Base-by-base conservation (phyloP, 164 flowering plant species). In the Berberis thunbergii region DNA sequence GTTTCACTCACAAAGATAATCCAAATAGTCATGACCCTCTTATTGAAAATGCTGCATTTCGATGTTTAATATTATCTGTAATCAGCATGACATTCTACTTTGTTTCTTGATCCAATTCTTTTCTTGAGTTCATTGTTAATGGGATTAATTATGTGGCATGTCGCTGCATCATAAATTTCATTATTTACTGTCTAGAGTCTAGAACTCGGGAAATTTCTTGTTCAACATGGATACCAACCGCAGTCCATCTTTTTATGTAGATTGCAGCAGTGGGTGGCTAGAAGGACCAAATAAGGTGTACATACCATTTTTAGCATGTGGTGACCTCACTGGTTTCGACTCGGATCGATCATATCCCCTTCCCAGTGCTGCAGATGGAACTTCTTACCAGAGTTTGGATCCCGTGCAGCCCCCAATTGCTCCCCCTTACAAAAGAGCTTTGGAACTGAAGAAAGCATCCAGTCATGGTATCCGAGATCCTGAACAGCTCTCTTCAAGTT, bases 301-400 rank as follows among this genome's bases (percentile, higher is more conserved):
- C 63, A 87, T 95, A 43, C 97, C 99, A 57, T 95, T 95, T 78
- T 74, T 91, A 68, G 99, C 97, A 57, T 94, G 99, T 61, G 97
- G 96, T 42, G 99, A 94, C 74, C 88, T 91, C 5, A 78, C 79
- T 64, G 97, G 97, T 2, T 91, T 86, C 69, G 97, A 95, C 67
- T 95, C 97, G 0, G 97, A 95, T 66, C 87, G 92, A n/a, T 95
- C 97, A n/a, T 91, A 95, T 71, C 97, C 99, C 10, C 91, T 91
- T 45, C 89, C 97, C 3, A 77, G 72, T 74, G 80, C 58, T 49
- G 85, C 83, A 2, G 86, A 82, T 13, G 96, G 97, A 60, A 72
- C 85, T 65, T 64, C 72, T 50, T 95, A 89, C 68, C 82, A 78
- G 69, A 88, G 92, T 77, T 73, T 95, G 75, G 97, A 91, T 64